Evolutionary conservation across 2,329 filamentous ascomycete species (phyloP), one percentile per base, ranked within the genome.

Genomic region (Cladosporium sp.): DNA sequence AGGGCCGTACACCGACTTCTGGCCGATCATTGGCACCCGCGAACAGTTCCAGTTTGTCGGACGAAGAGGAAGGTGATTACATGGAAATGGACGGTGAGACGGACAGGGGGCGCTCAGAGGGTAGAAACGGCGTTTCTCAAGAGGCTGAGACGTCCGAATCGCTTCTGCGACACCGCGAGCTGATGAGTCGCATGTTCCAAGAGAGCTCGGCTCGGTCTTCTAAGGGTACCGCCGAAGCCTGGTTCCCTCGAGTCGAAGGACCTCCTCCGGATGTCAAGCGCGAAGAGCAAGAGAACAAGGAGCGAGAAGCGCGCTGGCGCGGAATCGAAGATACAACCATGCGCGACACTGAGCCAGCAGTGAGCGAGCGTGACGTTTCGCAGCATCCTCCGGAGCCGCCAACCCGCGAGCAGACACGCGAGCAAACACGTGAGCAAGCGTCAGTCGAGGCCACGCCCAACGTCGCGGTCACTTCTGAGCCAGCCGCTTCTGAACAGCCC

Each of bases 101-200:
- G 30, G 44, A 44, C 24, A 32, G 41, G 15, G 64, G 59, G n/a
- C 34, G 52, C 6, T 28, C 49, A n/a, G 41, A 44, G 52, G 52
- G 60, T 21, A 60, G 64, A 47, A 64, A 52, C 5, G 47, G 47
- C 8, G 59, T 54, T 28, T 55, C 44, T 4, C 55, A 52, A 21
- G 65, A 66, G 10, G 59, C 49, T 2, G 65, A 66, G 38, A 51
- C 24, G 12, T 61, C 58, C 6, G 65, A 66, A 24, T 36, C 44
- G 18, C 10, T 66, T 32, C 12, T 55, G 51, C 21, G 58, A 26
- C 74, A 76, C 58, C 69, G 69, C 28, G 72, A 73, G 47, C 67
- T 75, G 18, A 76, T 77, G 74, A 71, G 68, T 21, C 72, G 70
- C 65, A 73, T 77, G 41, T 76, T 76, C 44, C 36, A 41, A 32